Evolutionary conservation across 306 rosid genomes (phyloP).

Genomic region (Gastrolobium bilobum): DNA sequence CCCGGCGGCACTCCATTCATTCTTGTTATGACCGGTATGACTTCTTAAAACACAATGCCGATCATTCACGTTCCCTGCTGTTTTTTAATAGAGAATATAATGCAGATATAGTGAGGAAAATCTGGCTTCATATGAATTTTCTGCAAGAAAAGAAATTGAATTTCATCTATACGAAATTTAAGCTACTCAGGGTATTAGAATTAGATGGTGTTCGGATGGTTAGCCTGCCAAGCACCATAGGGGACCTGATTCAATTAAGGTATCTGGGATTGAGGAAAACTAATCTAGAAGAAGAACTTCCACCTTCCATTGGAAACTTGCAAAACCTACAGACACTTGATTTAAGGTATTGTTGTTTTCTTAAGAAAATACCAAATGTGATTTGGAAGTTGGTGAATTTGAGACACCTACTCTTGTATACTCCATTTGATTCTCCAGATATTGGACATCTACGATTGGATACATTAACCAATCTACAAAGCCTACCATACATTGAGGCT

Average conservation of each 20-base stretch:
- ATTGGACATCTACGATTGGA: constrained; percentile 55
- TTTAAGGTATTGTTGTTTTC: constrained; percentile 59
- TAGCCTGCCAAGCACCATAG: constrained; percentile 53
- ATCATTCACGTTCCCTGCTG: constrained; percentile 56
- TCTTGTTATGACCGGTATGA: constrained; percentile 59
- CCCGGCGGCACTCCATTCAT: constrained; percentile 56
- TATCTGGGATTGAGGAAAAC: constrained; percentile 63
- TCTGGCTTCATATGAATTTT: constrained; percentile 42
- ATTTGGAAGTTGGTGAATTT: constrained; percentile 62
- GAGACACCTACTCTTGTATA: constrained; percentile 58
- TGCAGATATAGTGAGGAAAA: constrained; percentile 42
- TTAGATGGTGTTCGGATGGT: constrained; percentile 61
- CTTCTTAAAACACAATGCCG: constrained; percentile 50
- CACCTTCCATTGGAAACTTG: constrained; percentile 58
- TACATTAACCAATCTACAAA: constrained; percentile 59
- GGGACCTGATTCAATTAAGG: constrained; percentile 58
- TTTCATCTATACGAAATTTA: constrained; percentile 56
- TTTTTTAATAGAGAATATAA: constrained; percentile 63
- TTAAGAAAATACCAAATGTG: constrained; percentile 57
- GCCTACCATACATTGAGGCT: constrained; percentile 60
- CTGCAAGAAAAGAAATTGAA: constrained; percentile 54
- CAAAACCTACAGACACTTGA: constrained; percentile 62
- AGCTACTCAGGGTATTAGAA: constrained; percentile 62
- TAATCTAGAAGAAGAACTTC: constrained; percentile 53
- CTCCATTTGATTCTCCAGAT: constrained; percentile 59